Evolutionary conservation across 2,329 filamentous ascomycete genomes (phyloP).

Genomic region (Cytospora piceicola): DNA sequence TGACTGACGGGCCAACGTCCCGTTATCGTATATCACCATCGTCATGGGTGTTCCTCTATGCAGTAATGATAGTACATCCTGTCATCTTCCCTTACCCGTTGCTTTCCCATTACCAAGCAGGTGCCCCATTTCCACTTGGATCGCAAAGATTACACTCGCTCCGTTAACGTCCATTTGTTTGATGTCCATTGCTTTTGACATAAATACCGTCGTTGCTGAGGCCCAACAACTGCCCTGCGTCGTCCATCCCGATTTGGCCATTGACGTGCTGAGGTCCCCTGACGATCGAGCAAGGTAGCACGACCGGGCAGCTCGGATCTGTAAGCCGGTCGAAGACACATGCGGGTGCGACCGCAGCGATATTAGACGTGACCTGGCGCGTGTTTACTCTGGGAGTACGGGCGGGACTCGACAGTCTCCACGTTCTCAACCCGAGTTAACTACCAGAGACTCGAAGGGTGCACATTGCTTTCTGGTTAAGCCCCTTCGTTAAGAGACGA

Average conservation of each 20-base stretch:
- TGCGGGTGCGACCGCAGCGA: not conserved
- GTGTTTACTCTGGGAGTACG: not conserved
- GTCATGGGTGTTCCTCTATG: not conserved
- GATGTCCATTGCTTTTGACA: not conserved
- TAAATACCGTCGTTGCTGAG: not conserved
- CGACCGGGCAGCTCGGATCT: too few species aligned
- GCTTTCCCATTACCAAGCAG: conserved; percentile 7
- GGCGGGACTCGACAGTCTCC: not conserved
- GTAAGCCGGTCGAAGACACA: not conserved
- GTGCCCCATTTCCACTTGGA: not conserved
- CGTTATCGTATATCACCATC: conserved; percentile 6
- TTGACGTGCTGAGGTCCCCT: conserved; percentile 2
- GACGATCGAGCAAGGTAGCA: not conserved
- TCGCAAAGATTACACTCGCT: not conserved
- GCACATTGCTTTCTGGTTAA: not conserved
- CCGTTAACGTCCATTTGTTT: not conserved
- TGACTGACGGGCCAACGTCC: not conserved
- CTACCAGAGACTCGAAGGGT: not conserved
- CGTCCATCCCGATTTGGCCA: not conserved
- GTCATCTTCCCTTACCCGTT: conserved; percentile 7
- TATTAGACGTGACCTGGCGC: not conserved
- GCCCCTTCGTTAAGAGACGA: conserved; percentile 31
- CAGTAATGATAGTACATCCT: not conserved
- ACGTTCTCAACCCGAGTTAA: not conserved
- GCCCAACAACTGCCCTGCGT: not conserved